A percentile compares a stretch with the other conserved stretches of the same genome.
Evolutionary conservation across 371 early-diverging fungal genomes (phyloP).

Genomic region (Mortierella sp.): DNA sequence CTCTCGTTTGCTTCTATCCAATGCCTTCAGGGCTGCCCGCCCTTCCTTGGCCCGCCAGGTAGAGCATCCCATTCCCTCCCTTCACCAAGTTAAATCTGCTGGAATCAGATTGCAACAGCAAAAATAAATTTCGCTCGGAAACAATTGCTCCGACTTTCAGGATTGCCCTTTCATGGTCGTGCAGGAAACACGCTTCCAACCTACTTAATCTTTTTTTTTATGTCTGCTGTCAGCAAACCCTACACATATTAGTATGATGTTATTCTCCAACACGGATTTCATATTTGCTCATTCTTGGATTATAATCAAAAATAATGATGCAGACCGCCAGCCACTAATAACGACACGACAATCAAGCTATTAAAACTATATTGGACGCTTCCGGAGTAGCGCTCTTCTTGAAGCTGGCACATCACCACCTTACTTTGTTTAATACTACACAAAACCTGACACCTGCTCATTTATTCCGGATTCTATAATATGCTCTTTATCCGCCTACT

Average conservation of each 20-base stretch:
- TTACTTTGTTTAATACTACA: neutral
- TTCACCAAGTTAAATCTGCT: neutral
- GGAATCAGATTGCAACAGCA: neutral
- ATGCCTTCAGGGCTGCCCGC: slow-evolving; percentile 53
- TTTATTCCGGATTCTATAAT: neutral
- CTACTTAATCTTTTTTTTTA: neutral
- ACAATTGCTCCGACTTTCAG: neutral
- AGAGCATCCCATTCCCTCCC: neutral
- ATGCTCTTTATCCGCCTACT: neutral
- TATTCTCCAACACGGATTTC: neutral
- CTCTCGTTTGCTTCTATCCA: slow-evolving; percentile 45
- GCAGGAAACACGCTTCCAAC: neutral
- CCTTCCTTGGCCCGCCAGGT: slow-evolving; percentile 55
- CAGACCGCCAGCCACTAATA: too few relatives aligned
- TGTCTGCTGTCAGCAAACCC: neutral
- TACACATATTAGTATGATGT: neutral
- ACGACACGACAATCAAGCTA: neutral
- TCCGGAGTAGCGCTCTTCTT: neutral
- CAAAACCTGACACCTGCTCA: neutral
- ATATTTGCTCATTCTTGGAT: neutral
- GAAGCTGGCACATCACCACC: neutral
- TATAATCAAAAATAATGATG: too few relatives aligned
- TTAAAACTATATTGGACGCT: neutral
- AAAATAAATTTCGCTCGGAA: neutral
- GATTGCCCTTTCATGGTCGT: neutral